Conservation (phyloP, 2,329 filamentous ascomycete genomes). For the Talaromyces funiculosus region DNA sequence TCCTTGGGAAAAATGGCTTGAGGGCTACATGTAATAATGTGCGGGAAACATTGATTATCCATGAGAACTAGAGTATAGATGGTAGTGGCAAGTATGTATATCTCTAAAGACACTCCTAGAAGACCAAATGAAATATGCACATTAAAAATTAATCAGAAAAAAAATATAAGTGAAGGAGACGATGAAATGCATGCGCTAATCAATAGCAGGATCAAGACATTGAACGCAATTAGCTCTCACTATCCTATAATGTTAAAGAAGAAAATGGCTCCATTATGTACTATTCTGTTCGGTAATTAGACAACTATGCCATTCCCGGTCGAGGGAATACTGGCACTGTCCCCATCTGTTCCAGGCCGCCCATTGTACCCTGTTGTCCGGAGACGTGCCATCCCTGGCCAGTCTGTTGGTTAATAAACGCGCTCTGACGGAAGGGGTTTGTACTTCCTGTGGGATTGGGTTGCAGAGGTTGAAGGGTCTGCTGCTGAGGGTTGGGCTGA, state of each 20-base stretch:
- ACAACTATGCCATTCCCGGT: slow-evolving; percentile 45
- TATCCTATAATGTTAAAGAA: not conserved
- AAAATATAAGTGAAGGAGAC: not conserved
- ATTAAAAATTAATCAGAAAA: slow-evolving; percentile 1
- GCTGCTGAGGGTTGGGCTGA: slow-evolving; percentile 27
- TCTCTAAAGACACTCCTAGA: not conserved
- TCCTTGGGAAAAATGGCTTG: slow-evolving; percentile 2
- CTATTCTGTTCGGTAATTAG: not conserved
- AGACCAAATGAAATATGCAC: slow-evolving; percentile 2
- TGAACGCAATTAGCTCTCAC: not conserved
- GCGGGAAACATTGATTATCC: not conserved
- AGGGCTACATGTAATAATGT: not conserved
- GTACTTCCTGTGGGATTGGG: slow-evolving; percentile 81
- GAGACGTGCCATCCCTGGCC: slow-evolving; percentile 83
- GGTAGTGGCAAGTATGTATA: not conserved
- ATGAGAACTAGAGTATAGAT: not conserved
- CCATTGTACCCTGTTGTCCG: slow-evolving; percentile 68
- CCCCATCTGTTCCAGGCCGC: slow-evolving; percentile 65
- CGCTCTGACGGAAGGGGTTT: slow-evolving; percentile 89
- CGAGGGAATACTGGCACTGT: slow-evolving; percentile 83
- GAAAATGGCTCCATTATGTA: not conserved
- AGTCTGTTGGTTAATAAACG: slow-evolving; percentile 82
- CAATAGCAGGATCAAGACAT: not conserved
- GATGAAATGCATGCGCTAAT: slow-evolving; percentile 2
- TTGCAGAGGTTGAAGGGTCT: slow-evolving; percentile 45